A percentile compares a stretch with the other conserved stretches of the same genome.
phyloP scores from a whole-genome alignment of 805 yeast species.

The Zygoascus bituminiphila region DNA sequence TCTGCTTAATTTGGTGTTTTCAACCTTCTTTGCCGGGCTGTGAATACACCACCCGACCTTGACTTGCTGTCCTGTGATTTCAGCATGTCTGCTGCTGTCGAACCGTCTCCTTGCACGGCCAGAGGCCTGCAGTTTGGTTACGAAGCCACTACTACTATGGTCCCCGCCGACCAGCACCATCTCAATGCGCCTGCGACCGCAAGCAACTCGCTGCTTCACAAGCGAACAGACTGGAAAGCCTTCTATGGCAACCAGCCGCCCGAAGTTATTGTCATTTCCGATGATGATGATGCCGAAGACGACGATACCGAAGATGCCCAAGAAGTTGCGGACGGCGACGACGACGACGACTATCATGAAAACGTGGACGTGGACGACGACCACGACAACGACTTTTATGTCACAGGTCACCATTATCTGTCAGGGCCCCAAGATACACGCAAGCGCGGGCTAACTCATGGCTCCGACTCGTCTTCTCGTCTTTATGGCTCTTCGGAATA shows the following conservation, averaged over 20 bases:
- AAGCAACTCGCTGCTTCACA: not conserved
- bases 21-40: too few relatives aligned
- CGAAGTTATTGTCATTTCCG: constrained; percentile 29
- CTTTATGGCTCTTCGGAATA: not conserved
- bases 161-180: not conserved
- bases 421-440: not conserved
- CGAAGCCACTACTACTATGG: not conserved
- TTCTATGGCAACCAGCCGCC: constrained; percentile 26
- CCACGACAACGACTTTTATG: constrained; percentile 1
- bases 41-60: too few relatives aligned
- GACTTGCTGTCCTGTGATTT: too few relatives aligned
- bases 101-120: constrained; percentile 10
- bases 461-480: not conserved
- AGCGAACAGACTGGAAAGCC: constrained; percentile 10
- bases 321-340: too few relatives aligned
- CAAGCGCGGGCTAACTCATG: not conserved
- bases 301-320: too few relatives aligned
- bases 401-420: constrained; percentile 2
- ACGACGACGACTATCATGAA: not conserved
- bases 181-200: not conserved
- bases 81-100: constrained; percentile 15
- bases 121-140: not conserved
- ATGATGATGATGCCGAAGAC: constrained; percentile 18
- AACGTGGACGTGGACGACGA: constrained; percentile 4
- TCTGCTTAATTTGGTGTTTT: too few relatives aligned